These are phyloP conservation scores for Teunomyces funiuensis DNA, from an alignment of 805 yeast species.

Conservation along the genomic window DNA sequence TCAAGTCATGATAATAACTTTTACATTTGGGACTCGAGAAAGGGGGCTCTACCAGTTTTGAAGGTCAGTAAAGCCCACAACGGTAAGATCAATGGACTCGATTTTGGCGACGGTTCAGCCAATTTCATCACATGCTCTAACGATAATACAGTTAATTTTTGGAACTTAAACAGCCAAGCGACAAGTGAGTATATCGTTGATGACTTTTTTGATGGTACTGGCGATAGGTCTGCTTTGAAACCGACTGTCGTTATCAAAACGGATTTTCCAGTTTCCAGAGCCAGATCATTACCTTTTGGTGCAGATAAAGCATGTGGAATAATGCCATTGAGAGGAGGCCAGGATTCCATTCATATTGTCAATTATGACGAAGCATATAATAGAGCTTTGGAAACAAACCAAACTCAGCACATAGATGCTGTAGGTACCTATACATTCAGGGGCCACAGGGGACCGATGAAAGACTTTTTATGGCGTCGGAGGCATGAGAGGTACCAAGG, in stretches of 20 bases:
- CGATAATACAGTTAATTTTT: conserved; percentile 76
- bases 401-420: conserved; percentile 22
- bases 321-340: conserved; percentile 89
- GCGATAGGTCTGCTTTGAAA: conserved; percentile 5
- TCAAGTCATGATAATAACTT: conserved; percentile 82
- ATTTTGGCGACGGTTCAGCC: conserved; percentile 64
- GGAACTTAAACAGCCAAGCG: conserved; percentile 56
- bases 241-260: conserved; percentile 65
- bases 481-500: conserved; percentile 42
- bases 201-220: conserved; percentile 18
- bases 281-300: conserved; percentile 88
- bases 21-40: conserved; percentile 85
- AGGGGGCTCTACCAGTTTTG: conserved; percentile 73
- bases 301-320: conserved; percentile 69
- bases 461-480: conserved; percentile 85
- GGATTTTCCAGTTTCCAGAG: conserved; percentile 85
- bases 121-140: conserved; percentile 80
- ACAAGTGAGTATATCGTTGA: conserved; percentile 13
- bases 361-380: conserved; percentile 41
- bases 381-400: conserved; percentile 22
- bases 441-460: conserved; percentile 83
- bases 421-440: conserved; percentile 48
- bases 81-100: conserved; percentile 88
- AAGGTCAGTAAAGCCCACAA: conserved; percentile 66
- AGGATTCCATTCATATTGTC: conserved; percentile 58